phyloP scores from a whole-genome alignment of 2,329 filamentous ascomycete genomes.

The Tolypocladium guangdongense region DNA sequence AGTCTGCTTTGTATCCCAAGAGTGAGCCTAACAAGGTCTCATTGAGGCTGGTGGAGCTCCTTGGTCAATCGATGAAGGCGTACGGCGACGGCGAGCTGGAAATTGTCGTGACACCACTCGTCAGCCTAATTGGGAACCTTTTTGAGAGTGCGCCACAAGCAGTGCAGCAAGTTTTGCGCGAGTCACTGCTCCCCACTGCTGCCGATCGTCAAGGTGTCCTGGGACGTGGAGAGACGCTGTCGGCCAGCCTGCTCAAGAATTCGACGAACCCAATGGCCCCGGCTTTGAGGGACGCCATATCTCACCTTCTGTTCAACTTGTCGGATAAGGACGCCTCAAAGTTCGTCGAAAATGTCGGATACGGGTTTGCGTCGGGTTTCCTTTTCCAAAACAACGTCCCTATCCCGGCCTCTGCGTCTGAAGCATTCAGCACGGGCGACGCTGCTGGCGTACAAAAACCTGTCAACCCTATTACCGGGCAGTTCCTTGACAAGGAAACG shows the following conservation, averaged over 20 bases:
- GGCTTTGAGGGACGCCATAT: constrained; percentile 63
- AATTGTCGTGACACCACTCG: constrained; percentile 54
- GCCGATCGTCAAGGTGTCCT: constrained; percentile 68
- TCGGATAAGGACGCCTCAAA: constrained; percentile 68
- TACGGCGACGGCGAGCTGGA: constrained; percentile 66
- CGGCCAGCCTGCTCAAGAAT: constrained; percentile 66
- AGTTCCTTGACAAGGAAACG: constrained; percentile 60
- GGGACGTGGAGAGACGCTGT: constrained; percentile 61
- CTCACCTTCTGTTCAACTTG: constrained; percentile 74
- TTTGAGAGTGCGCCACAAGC: constrained; percentile 55
- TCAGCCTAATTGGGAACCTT: constrained; percentile 64
- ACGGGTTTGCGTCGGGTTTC: constrained; percentile 87
- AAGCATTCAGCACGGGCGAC: constrained; percentile 24
- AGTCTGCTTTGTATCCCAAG: constrained; percentile 55
- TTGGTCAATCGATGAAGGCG: constrained; percentile 52
- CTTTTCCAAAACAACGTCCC: constrained; percentile 75
- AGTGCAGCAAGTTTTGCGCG: constrained; percentile 50
- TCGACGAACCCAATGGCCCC: constrained; percentile 64
- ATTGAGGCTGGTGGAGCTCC: constrained; percentile 56
- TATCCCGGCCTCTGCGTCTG: constrained; percentile 55
- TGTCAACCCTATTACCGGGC: constrained; percentile 81
- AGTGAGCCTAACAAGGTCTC: constrained; percentile 47
- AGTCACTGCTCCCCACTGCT: constrained; percentile 61
- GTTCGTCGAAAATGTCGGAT: constrained; percentile 87
- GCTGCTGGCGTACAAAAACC: constrained; percentile 22